Evolutionary conservation across 306 rosid genomes (phyloP), one percentile per base, ranked within the genome.

Genomic region (Sesbania bispinosa): DNA sequence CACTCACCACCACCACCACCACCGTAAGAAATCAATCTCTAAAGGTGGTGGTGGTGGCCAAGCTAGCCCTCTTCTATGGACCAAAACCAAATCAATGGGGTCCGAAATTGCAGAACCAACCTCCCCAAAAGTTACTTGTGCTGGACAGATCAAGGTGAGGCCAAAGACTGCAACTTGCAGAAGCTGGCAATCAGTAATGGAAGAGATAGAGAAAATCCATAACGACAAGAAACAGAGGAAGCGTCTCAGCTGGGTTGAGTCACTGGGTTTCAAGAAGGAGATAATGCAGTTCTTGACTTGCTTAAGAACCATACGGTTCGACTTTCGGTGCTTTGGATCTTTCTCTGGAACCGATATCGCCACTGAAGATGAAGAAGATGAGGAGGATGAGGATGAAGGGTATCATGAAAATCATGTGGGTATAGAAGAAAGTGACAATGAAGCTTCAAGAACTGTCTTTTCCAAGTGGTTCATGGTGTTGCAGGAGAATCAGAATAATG

Each of bases 151-250:
- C 82, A 94, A 94, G 69, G 90, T 89, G 59, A 53, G 91, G 70
- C 95, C 83, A 10, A 85, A 86, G 45, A 8, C 84, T 7, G 38
- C 72, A 4, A 35, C 88, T 3, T 83, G 90, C 80, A 74, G 92
- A 71, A 91, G 80, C 77, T 94, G 99, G 99, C 96, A 89, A 45
- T 86, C 99, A 0, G 93, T 94, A 20, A 89, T 94, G 99, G 99
- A 94, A 39, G 97, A 94, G 80, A 90, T 94, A 67, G 99, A 94
- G 83, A 85, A 83, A 80, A 84, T 90, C 43, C 97, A 90, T 84
- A 82, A 66, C 5, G 76, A 71, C 16, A 80, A 81, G 45, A 80
- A 86, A 46, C 81, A 80, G 52, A 86, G 81, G 67, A 82, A 82
- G 86, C 86, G 79, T 52, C 55, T 83, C 53, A 53, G 15, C 27